These are phyloP conservation scores for Rhinocladiella similis DNA, from an alignment of 2,329 filamentous ascomycete genomes.

Conservation along the genomic window DNA sequence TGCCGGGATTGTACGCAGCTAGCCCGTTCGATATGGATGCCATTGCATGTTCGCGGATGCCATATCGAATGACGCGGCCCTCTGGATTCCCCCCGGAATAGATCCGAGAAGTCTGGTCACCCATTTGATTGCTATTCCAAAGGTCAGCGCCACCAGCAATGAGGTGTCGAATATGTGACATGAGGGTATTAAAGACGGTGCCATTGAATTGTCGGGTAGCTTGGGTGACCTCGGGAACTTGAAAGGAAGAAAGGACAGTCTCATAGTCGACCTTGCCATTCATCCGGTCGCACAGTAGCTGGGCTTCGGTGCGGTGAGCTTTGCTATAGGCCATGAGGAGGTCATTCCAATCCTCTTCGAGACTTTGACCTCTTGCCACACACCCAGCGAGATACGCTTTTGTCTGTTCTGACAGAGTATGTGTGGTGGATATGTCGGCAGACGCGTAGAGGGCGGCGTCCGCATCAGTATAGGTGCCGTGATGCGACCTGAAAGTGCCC, in stretches of 20 bases:
- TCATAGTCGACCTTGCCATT: not conserved
- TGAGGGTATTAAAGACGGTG: conserved; percentile 1
- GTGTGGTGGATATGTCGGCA: not conserved
- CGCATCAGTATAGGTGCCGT: conserved; percentile 18
- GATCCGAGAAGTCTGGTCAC: conserved; percentile 15
- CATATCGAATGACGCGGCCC: conserved; percentile 58
- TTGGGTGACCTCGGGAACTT: conserved; percentile 8
- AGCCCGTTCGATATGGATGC: conserved; percentile 78
- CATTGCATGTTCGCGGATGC: conserved; percentile 65
- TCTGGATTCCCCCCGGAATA: conserved; percentile 33
- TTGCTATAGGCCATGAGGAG: not conserved
- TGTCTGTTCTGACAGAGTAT: not conserved
- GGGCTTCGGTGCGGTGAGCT: not conserved
- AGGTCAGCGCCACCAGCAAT: conserved; percentile 29
- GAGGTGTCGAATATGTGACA: conserved; percentile 6
- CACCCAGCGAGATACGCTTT: conserved; percentile 7
- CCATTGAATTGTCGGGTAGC: conserved; percentile 24
- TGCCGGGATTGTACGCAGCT: conserved; percentile 57
- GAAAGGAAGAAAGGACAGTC: not conserved
- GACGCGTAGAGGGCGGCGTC: conserved; percentile 6
- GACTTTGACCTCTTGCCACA: not conserved
- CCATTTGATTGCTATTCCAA: conserved; percentile 27
- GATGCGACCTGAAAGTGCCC: conserved; percentile 32
- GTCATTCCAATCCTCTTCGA: not conserved
- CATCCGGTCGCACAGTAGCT: not conserved